These are phyloP conservation scores for Termitomyces sp. DNA, from an alignment of 768 basidiomycete species.

Conservation along the genomic window DNA sequence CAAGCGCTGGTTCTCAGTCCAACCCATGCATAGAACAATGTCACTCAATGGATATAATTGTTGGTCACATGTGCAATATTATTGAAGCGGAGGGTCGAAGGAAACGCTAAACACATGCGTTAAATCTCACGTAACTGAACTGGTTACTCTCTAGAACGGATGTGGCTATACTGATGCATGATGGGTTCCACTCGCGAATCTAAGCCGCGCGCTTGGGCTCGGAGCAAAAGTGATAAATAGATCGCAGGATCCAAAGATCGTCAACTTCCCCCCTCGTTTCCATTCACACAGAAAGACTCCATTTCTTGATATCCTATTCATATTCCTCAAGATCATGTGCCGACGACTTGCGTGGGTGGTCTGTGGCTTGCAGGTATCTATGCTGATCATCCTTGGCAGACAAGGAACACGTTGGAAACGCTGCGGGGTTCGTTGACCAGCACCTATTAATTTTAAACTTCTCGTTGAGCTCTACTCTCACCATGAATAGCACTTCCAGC, in stretches of 20 bases:
- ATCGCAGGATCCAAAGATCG: constrained; percentile 1
- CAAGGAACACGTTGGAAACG: constrained; percentile 73
- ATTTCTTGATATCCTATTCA: neutral
- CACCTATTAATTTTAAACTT: neutral
- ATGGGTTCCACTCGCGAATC: constrained; percentile 20
- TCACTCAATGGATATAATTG: constrained; percentile 10
- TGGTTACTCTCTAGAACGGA: constrained; percentile 17
- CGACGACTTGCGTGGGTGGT: constrained; percentile 66
- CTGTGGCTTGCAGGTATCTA: constrained; percentile 7
- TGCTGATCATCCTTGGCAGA: constrained; percentile 26
- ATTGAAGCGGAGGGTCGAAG: constrained; percentile 29
- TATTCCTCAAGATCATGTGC: constrained; percentile 45
- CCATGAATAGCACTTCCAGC: constrained; percentile 64
- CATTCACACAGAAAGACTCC: neutral
- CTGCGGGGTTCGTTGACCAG: constrained; percentile 48
- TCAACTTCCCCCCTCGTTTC: neutral
- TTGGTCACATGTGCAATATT: constrained; percentile 25
- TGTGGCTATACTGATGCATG: constrained; percentile 18
- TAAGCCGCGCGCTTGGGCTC: constrained; percentile 17
- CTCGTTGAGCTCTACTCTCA: neutral
- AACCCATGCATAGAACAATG: constrained; percentile 1
- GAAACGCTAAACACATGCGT: constrained; percentile 27
- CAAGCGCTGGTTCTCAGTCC: neutral
- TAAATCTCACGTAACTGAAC: constrained; percentile 22
- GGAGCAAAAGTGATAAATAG: constrained; percentile 15